Evolutionary conservation across 1,284 basidiomycete genomes (phyloP).

Genomic region (Malassezia psittaci): DNA sequence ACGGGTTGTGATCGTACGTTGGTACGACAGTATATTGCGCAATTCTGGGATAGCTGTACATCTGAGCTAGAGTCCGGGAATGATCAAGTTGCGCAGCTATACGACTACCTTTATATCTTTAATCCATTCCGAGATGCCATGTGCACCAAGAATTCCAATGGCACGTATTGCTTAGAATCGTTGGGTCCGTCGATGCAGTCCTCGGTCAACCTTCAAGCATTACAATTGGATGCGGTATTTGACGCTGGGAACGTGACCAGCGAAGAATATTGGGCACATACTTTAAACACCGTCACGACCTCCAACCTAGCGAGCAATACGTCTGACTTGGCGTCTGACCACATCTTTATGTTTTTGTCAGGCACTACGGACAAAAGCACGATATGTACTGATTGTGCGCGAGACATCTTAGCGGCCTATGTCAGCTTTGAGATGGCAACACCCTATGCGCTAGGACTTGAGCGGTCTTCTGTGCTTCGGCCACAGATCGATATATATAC

Average conservation of each 20-base stretch:
- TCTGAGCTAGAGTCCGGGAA: conserved; percentile 11
- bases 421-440: conserved; percentile 25
- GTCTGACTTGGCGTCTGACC: not conserved
- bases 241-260: conserved; percentile 1
- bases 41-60: conserved; percentile 15
- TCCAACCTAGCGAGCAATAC: not conserved
- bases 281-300: not conserved
- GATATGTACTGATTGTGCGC: conserved; percentile 23
- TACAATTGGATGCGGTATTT: not conserved
- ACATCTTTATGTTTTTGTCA: conserved; percentile 29
- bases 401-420: conserved; percentile 23
- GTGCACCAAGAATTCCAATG: conserved; percentile 6
- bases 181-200: not conserved
- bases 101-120: conserved; percentile 17
- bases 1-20: conserved; percentile 11
- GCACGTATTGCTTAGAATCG: conserved; percentile 4
- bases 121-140: conserved; percentile 17
- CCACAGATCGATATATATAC: conserved; percentile 22
- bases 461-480: conserved; percentile 16
- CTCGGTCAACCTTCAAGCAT: not conserved
- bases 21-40: conserved; percentile 12
- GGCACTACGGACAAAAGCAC: conserved; percentile 8
- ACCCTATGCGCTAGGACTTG: conserved; percentile 26
- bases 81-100: conserved; percentile 6
- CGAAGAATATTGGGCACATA: conserved; percentile 9